A percentile compares a stretch with the other conserved stretches of the same genome.
Conservation (phyloP, 1,139 yeast species). For the Kodamaea plutei region DNA sequence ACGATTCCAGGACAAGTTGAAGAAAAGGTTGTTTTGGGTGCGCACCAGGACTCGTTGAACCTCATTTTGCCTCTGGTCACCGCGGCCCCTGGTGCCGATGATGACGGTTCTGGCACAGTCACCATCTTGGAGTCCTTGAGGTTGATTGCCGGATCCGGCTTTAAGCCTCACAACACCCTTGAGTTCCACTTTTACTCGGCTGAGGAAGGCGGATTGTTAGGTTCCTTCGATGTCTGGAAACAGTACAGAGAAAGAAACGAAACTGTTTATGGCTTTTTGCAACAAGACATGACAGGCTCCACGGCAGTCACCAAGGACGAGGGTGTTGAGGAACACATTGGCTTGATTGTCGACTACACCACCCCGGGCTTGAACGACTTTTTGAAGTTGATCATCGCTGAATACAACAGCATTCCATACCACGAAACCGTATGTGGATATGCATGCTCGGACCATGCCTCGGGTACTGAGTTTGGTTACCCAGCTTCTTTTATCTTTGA, state of each 20-base stretch:
- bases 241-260: conserved; percentile 44
- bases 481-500: conserved; percentile 84
- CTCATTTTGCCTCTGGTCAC: conserved; percentile 64
- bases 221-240: conserved; percentile 75
- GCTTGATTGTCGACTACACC: conserved; percentile 75
- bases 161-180: conserved; percentile 64
- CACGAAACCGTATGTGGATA: conserved; percentile 82
- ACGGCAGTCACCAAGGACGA: conserved; percentile 51
- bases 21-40: conserved; percentile 67
- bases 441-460: conserved; percentile 91
- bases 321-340: conserved; percentile 69
- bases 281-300: conserved; percentile 95
- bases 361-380: conserved; percentile 57
- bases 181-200: conserved; percentile 96
- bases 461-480: conserved; percentile 77
- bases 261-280: conserved; percentile 76
- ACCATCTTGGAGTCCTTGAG: conserved; percentile 76
- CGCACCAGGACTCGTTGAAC: conserved; percentile 87
- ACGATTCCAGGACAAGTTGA: conserved; percentile 36
- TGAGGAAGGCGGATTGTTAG: conserved; percentile 89
- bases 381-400: conserved; percentile 54
- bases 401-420: conserved; percentile 64
- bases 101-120: conserved; percentile 86
- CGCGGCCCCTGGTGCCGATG: conserved; percentile 95
- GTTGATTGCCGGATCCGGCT: conserved; percentile 39